A percentile compares a stretch with the other conserved stretches of the same genome.
Conservation (phyloP, 2,329 filamentous ascomycete genomes). For the Sclerotinia borealis region DNA sequence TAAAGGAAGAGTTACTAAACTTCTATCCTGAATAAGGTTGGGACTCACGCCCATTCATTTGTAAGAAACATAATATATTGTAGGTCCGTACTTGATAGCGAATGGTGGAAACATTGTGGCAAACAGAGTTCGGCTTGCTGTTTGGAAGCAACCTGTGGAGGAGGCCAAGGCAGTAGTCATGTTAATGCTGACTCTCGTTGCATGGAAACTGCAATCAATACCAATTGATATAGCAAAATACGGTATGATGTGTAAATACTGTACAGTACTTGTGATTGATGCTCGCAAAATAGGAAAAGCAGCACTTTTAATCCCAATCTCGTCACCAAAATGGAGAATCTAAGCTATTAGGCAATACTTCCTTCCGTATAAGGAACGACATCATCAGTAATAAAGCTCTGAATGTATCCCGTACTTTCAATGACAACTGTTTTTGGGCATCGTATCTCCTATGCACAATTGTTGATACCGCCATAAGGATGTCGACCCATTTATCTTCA, state of each 20-base stretch:
- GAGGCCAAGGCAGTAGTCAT: neutral
- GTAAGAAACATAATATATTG: neutral
- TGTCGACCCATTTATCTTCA: neutral
- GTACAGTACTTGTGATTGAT: neutral
- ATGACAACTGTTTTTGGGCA: neutral
- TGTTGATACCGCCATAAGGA: neutral
- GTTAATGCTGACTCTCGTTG: neutral
- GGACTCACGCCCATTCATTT: neutral
- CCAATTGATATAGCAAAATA: neutral
- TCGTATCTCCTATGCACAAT: neutral
- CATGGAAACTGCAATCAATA: neutral
- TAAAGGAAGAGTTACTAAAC: neutral
- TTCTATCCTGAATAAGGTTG: neutral
- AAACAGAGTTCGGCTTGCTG: neutral
- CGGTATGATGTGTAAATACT: neutral
- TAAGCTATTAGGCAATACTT: neutral
- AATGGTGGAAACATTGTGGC: neutral
- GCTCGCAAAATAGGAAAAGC: neutral
- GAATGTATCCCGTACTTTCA: neutral
- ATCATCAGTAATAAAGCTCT: neutral
- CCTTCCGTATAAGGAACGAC: neutral
- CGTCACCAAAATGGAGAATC: neutral
- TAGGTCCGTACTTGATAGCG: neutral
- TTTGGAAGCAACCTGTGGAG: no score
- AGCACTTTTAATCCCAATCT: neutral